Evolutionary conservation across 78 protist genomes (phyloP).

Genomic region (Corallochytrium limacisporum): DNA sequence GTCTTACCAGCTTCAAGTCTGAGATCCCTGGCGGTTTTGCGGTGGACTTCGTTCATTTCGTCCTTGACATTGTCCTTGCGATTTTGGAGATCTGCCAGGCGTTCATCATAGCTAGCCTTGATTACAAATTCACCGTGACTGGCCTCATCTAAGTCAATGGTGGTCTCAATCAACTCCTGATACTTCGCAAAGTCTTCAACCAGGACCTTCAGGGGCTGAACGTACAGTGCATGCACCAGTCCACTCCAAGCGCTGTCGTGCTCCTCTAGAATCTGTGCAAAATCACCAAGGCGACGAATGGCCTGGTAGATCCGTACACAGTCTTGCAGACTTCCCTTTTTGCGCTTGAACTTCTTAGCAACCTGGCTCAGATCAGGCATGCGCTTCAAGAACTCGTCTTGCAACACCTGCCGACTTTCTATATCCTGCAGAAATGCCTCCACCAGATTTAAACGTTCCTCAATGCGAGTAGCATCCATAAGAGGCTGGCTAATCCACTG

Average conservation of each 20-base stretch:
- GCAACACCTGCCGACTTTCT: conserved; percentile 15
- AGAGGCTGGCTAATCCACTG: conserved; percentile 83
- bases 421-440: conserved; percentile 25
- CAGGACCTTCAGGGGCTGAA: neutral
- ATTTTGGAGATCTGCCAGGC: conserved; percentile 7
- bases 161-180: conserved; percentile 45
- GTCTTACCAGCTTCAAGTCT: conserved; percentile 2
- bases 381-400: neutral
- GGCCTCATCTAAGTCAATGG: conserved; percentile 54
- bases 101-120: conserved; percentile 45
- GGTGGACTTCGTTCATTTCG: neutral
- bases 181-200: neutral
- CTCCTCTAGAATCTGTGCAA: neutral
- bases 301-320: conserved; percentile 24
- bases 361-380: conserved; percentile 43
- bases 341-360: neutral
- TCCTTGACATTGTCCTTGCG: no score
- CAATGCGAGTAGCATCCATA: conserved; percentile 23
- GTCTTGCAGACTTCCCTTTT: conserved; percentile 43
- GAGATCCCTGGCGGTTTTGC: neutral
- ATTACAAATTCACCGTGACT: conserved; percentile 55
- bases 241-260: neutral
- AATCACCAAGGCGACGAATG: neutral
- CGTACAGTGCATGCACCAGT: neutral
- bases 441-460: conserved; percentile 36